Evolutionary conservation across 768 basidiomycete species (phyloP).

Genomic region (Phlebiopsis gigantea): DNA sequence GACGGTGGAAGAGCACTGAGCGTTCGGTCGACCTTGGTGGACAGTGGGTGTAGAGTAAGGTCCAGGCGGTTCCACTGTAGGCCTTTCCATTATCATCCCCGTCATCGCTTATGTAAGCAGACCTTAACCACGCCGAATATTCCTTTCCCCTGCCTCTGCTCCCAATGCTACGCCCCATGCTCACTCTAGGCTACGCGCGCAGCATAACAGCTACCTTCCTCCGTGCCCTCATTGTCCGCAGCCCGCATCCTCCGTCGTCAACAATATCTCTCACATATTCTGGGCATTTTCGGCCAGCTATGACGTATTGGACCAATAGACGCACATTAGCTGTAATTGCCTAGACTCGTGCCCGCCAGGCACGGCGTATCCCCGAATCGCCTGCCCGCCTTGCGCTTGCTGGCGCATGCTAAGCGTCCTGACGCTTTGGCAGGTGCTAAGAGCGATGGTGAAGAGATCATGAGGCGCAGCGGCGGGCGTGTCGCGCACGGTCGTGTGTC

Average conservation of each 20-base stretch:
- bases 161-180: neutral
- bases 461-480: neutral
- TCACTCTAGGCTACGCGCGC: neutral
- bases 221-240: no score
- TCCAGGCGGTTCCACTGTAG: constrained; percentile 1
- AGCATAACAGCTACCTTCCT: no score
- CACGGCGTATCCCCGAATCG: neutral
- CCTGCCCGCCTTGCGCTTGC: no score
- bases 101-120: constrained; percentile 5
- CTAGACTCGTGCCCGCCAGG: neutral
- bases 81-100: constrained; percentile 1
- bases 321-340: neutral
- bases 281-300: neutral
- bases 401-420: neutral
- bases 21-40: neutral
- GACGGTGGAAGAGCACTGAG: constrained; percentile 3
- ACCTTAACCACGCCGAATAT: neutral
- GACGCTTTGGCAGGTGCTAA: neutral
- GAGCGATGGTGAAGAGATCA: neutral
- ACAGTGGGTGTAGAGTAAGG: neutral
- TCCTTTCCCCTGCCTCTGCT: neutral
- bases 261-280: no score
- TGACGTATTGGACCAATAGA: neutral
- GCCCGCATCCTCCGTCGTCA: no score
- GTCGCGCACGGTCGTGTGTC: neutral